A percentile compares a stretch with the other conserved stretches of the same genome.
Evolutionary conservation across 768 basidiomycete genomes (phyloP).

Genomic region (Suillus luteus): DNA sequence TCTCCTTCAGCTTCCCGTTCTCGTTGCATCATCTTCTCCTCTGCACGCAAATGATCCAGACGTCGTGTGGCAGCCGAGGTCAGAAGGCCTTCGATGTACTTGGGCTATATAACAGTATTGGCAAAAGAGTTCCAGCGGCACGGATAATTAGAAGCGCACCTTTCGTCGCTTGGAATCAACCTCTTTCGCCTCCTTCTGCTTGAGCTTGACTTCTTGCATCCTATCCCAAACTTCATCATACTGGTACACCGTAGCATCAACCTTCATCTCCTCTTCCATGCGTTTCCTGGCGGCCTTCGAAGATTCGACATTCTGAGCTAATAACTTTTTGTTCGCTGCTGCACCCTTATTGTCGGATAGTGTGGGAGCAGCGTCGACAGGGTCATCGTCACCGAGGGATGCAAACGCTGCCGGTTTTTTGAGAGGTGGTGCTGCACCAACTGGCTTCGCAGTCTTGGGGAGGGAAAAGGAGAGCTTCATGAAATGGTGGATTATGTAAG

Average conservation of each 20-base stretch:
- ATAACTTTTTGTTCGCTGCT: constrained; percentile 52
- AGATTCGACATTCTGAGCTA: constrained; percentile 58
- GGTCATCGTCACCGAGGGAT: constrained; percentile 60
- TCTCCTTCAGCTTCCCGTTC: constrained; percentile 94
- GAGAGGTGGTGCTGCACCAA: constrained; percentile 51
- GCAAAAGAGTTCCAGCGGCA: constrained; percentile 14
- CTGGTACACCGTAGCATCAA: constrained; percentile 85
- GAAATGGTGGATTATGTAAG: constrained; percentile 26
- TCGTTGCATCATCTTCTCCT: constrained; percentile 96
- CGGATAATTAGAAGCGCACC: constrained; percentile 42
- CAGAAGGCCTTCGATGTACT: constrained; percentile 86
- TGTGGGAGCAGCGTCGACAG: constrained; percentile 50
- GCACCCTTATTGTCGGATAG: constrained; percentile 43
- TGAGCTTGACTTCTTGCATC: constrained; percentile 85
- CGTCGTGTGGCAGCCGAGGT: constrained; percentile 82
- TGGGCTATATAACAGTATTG: constrained; percentile 59
- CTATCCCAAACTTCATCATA: constrained; percentile 97
- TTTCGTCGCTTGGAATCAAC: constrained; percentile 75
- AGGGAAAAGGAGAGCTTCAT: constrained; percentile 95
- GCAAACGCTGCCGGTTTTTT: constrained; percentile 65
- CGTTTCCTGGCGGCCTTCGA: constrained; percentile 70
- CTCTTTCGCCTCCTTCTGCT: constrained; percentile 77
- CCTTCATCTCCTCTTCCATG: constrained; percentile 75
- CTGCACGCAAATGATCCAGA: constrained; percentile 87
- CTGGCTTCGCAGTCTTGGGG: constrained; percentile 53